phyloP scores from a whole-genome alignment of 2,329 filamentous ascomycete species.

The Ophiostoma angusticollis region DNA sequence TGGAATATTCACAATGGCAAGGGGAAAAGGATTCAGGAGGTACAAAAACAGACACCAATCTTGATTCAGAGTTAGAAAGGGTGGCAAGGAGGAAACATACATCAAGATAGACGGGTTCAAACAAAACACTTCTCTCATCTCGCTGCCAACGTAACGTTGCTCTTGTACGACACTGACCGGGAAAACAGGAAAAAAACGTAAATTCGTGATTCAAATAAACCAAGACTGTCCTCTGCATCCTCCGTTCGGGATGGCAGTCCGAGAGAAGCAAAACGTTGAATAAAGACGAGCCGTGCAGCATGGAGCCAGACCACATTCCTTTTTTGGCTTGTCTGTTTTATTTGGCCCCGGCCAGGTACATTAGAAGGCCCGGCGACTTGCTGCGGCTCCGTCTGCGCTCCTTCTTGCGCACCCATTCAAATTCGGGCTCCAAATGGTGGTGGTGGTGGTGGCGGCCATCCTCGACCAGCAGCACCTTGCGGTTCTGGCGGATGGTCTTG shows the following conservation, averaged over 20 bases:
- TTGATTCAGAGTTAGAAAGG: too few relatives aligned
- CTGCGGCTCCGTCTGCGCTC: conserved; percentile 42
- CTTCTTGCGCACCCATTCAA: conserved; percentile 47
- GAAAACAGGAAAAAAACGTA: too few relatives aligned
- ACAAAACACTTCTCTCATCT: too few relatives aligned
- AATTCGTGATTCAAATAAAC: too few relatives aligned
- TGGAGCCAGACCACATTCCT: too few relatives aligned
- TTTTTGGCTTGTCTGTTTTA: conserved; percentile 1
- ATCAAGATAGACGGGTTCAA: too few relatives aligned
- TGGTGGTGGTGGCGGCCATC: conserved; percentile 27
- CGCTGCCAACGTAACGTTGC: too few relatives aligned
- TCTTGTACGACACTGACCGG: too few relatives aligned
- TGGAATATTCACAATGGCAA: not conserved
- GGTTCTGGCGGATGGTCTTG: conserved; percentile 45
- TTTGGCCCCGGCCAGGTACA: conserved; percentile 41
- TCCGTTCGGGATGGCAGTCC: too few relatives aligned
- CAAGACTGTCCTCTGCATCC: too few relatives aligned
- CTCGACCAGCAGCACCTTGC: conserved; percentile 33
- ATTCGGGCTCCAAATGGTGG: conserved; percentile 28
- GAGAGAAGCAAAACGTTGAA: not conserved
- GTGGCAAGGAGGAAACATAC: too few relatives aligned
- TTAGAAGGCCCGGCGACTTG: conserved; percentile 42
- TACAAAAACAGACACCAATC: not conserved
- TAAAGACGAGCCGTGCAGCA: not conserved
- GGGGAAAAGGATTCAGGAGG: conserved; percentile 1